These are phyloP conservation scores for Yarrowia osloensis DNA, from an alignment of 805 yeast genomes.

Conservation along the genomic window DNA sequence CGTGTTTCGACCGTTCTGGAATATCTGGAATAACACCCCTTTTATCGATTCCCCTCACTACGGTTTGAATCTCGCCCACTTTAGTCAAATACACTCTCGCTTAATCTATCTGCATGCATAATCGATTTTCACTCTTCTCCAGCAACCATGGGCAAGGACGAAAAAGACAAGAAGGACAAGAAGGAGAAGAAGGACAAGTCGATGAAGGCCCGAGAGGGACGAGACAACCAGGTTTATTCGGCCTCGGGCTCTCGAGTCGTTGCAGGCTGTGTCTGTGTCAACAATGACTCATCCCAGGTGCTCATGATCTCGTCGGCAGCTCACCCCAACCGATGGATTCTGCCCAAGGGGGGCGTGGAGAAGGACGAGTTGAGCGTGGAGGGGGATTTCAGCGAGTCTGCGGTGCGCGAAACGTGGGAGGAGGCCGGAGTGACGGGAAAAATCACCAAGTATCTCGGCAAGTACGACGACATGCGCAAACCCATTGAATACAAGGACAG, in stretches of 20 bases:
- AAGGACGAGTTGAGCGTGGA: slow-evolving; percentile 58
- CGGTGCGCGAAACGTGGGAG: slow-evolving; percentile 94
- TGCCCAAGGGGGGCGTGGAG: slow-evolving; percentile 97
- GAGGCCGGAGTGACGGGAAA: slow-evolving; percentile 88
- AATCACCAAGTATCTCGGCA: slow-evolving; percentile 58
- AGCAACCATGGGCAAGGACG: neutral
- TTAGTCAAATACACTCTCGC: neutral
- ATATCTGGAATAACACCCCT: no score
- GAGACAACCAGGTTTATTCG: slow-evolving; percentile 51
- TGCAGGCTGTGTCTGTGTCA: slow-evolving; percentile 86
- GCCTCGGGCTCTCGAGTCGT: slow-evolving; percentile 78
- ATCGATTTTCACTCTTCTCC: neutral
- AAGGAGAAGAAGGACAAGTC: slow-evolving; percentile 32
- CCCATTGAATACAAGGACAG: slow-evolving; percentile 49
- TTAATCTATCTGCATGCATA: slow-evolving; percentile 5
- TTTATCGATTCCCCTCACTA: neutral
- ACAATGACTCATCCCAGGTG: slow-evolving; percentile 58
- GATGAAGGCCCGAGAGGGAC: slow-evolving; percentile 45
- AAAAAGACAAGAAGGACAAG: neutral
- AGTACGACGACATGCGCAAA: slow-evolving; percentile 62
- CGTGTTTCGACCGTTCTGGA: neutral
- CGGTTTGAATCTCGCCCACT: no score
- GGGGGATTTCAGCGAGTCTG: slow-evolving; percentile 49
- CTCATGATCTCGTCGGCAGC: slow-evolving; percentile 78
- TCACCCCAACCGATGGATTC: slow-evolving; percentile 71